Percentiles rank a stretch among this genome's conserved stretches.
Evolutionary conservation across 352 stramenopile species (phyloP).

Genomic region (Phytophthora citricola): DNA sequence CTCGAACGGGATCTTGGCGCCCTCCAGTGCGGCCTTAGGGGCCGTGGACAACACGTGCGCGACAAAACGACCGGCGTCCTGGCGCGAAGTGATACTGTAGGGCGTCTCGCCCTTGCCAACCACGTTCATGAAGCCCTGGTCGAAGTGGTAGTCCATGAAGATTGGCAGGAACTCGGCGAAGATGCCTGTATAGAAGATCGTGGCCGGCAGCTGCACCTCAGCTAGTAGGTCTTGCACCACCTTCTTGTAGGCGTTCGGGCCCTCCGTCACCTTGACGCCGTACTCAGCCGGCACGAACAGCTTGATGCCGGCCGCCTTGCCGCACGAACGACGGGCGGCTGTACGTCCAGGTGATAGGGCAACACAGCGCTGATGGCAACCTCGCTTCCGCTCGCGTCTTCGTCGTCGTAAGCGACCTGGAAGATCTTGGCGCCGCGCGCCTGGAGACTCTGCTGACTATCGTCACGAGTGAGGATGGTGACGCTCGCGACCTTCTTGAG

Average conservation of each 20-base stretch:
- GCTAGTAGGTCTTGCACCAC: not conserved
- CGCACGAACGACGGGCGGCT: slow-evolving; percentile 16
- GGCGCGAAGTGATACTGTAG: not conserved
- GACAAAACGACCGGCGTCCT: not conserved
- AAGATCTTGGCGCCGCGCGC: slow-evolving; percentile 15
- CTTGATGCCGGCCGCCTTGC: slow-evolving; percentile 34
- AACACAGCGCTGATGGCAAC: slow-evolving; percentile 14
- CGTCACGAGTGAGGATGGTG: slow-evolving; percentile 31
- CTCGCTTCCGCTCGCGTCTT: slow-evolving; percentile 16
- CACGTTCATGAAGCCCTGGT: not conserved
- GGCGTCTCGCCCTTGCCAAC: not conserved
- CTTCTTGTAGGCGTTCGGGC: not conserved
- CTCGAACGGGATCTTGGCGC: not conserved
- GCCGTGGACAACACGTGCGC: not conserved
- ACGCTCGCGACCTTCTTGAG: slow-evolving; percentile 23
- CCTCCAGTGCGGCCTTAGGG: not conserved
- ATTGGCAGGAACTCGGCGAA: not conserved
- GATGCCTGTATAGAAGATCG: not conserved
- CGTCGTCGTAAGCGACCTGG: slow-evolving; percentile 27
- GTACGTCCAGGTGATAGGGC: slow-evolving; percentile 16
- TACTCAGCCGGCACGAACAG: slow-evolving; percentile 27
- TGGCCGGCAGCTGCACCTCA: not conserved
- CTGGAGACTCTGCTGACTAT: too few species aligned
- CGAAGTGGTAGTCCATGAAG: not conserved
- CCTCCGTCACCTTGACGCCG: not conserved